Percentiles rank a stretch among this genome's conserved stretches.
phyloP scores from a whole-genome alignment of 805 yeast genomes.

The Starmerella gropengiesseri region DNA sequence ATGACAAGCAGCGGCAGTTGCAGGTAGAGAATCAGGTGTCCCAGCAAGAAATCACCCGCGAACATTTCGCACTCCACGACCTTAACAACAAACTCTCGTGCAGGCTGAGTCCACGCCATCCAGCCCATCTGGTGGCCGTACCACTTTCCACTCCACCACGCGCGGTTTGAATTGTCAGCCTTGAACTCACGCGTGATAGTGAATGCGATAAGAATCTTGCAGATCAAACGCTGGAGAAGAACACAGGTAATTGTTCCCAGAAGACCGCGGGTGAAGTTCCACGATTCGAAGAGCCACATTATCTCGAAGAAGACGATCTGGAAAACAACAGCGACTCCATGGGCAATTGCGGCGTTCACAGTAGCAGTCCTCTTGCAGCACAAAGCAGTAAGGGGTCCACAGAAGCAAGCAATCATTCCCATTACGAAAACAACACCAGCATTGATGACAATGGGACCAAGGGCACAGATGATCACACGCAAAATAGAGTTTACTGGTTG shows the following conservation, averaged over 20 bases:
- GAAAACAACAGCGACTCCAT: slow-evolving; percentile 82
- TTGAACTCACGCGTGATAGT: slow-evolving; percentile 90
- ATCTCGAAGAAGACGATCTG: slow-evolving; percentile 83
- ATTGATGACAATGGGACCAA: slow-evolving; percentile 85
- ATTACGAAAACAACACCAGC: slow-evolving; percentile 73
- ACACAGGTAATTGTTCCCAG: slow-evolving; percentile 76
- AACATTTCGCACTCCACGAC: slow-evolving; percentile 88
- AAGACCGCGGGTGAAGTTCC: slow-evolving; percentile 76
- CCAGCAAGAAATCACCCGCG: slow-evolving; percentile 91
- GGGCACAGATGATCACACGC: slow-evolving; percentile 48
- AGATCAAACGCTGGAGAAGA: slow-evolving; percentile 75
- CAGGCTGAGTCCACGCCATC: slow-evolving; percentile 90
- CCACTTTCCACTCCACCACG: slow-evolving; percentile 99
- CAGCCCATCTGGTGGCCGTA: slow-evolving; percentile 86
- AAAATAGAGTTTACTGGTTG: slow-evolving; percentile 45
- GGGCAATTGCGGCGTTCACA: slow-evolving; percentile 90
- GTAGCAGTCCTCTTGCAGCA: slow-evolving; percentile 97
- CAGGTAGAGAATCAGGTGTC: slow-evolving; percentile 75
- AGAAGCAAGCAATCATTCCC: slow-evolving; percentile 83
- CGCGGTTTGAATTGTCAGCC: slow-evolving; percentile 89
- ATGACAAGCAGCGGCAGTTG: slow-evolving; percentile 79
- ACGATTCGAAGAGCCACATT: slow-evolving; percentile 95
- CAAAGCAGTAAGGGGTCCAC: slow-evolving; percentile 88
- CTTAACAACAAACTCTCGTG: slow-evolving; percentile 92
- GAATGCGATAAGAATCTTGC: slow-evolving; percentile 69